Base-by-base conservation (phyloP, 2,329 filamentous ascomycete species). In the Claviceps sp. region DNA sequence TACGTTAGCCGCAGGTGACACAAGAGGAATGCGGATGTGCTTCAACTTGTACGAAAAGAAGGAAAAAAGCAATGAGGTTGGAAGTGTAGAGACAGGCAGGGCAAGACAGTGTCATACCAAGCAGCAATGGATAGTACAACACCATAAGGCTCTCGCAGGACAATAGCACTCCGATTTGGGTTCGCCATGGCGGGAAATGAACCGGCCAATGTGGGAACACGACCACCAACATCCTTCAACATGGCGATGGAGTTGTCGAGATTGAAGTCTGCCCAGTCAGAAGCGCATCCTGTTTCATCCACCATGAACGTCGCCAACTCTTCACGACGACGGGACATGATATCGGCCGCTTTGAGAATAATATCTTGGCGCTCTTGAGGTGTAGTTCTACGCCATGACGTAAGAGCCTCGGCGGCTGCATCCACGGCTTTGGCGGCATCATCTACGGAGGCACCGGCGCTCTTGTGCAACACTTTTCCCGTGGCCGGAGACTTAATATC, bases 71-170 rank as follows among this genome's bases (percentile, higher is more conserved):
- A n/a, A 43, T 4, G 24, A 20, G 6, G 5, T 34, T 34, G 7
- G 40, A 9, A 41, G 40, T 18, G n/a, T n/a, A 18, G 40, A 5
- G 40, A 18, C 16, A 9, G 40, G 7, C 16, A 9, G n/a, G 3
- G 38, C 14, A n/a, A 41, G 13, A 11, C 6, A 42, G 5, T 24
- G 7, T 58, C 70, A 59, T 72, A 89, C 88, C 88, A 95, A 9
- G 88, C 86, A 2, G 85, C 86, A 65, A 94, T 88, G 2, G 80
- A 82, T 34, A 94, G 70, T 16, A 90, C 75, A 7, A 93, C 87
- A 1, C 88, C 88, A 59, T 80, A 88, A 0, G 88, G 87, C 66
- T 90, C 85, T 62, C 82, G 84, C 56, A 83, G 67, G 4, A 94
- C 69, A 57, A 93, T 71, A 0, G 82, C 86, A 22, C 55, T 72